Evolutionary conservation across 805 yeast species (phyloP), one percentile per base, ranked within the genome.

Genomic region (Candida sphagnicola): DNA sequence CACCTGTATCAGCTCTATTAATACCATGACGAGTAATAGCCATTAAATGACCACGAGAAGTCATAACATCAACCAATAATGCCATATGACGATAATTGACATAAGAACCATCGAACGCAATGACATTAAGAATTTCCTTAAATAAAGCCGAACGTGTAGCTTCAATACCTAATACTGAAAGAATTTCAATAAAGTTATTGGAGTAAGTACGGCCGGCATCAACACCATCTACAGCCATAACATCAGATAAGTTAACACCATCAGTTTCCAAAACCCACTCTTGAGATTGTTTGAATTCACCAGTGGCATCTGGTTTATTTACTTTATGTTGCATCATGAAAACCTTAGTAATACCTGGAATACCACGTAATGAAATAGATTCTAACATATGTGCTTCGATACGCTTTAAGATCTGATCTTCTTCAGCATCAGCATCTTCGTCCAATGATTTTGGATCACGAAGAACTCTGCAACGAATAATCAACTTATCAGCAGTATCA

Each of bases 21-120:
- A 93, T 91, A 77, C 99, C 99, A 60, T 93, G 99, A 77, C 99
- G 95, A 31, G 98, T 91, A 55, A 93, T 90, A 29, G 99, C 98
- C 86, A 95, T 91, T 64, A 93, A 74, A 59, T 91, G 96, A 56
- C 99, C 99, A 58, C 96, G 83, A 28, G 95, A 86, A 2, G 99
- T 93, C 99, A 93, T 93, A 28, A 90, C 95, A 71, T 93, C 99
- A 42, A 93, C 98, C 54, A 93, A 75, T 53, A 93, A 72, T 4
- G 99, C 97, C 93, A 93, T 84, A 57, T 93, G 99, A 69, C 99
- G 83, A 69, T 93, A 93, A 67, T 93, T 93, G 45, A 93, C 99
- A 56, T 93, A 93, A 28, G 99, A 90, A 85, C 99, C 99, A 76
- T 93, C 99, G 56, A 95, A 93, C 3, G 98, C 96, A 76, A 93